phyloP scores from a whole-genome alignment of 2,329 filamentous ascomycete genomes.

The Arachnopeziza araneosa region DNA sequence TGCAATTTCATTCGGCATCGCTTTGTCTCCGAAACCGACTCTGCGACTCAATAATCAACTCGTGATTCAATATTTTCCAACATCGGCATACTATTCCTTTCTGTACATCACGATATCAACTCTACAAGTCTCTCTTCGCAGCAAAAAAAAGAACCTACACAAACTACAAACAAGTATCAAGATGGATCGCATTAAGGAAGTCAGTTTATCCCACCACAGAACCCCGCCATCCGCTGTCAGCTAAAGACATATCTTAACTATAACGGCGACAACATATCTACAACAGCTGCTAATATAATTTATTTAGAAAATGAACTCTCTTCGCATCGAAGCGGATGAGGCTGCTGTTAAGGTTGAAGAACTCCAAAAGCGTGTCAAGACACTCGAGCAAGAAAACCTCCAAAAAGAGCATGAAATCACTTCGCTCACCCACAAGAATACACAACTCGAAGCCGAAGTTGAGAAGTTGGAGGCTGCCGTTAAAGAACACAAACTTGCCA shows the following conservation, averaged over 20 bases:
- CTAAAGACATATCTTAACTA: slow-evolving; percentile 1
- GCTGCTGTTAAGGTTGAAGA: slow-evolving; percentile 78
- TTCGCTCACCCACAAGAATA: slow-evolving; percentile 92
- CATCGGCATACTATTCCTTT: not conserved
- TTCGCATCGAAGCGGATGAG: slow-evolving; percentile 91
- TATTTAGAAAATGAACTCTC: slow-evolving; percentile 87
- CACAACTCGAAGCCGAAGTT: slow-evolving; percentile 80
- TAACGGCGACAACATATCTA: not conserved
- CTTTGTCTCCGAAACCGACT: slow-evolving; percentile 1
- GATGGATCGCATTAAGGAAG: slow-evolving; percentile 90
- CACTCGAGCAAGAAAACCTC: slow-evolving; percentile 88
- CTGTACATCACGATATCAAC: not conserved
- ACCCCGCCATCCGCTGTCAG: slow-evolving; percentile 26
- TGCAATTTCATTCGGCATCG: slow-evolving; percentile 7
- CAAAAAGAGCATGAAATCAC: slow-evolving; percentile 98
- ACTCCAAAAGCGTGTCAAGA: slow-evolving; percentile 80
- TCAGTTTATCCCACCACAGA: slow-evolving; percentile 42
- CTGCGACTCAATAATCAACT: not conserved
- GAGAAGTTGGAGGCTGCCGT: slow-evolving; percentile 84
- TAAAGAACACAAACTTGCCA: slow-evolving; percentile 82
- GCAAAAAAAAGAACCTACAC: not conserved
- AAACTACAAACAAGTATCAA: slow-evolving; percentile 29
- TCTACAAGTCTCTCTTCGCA: not conserved
- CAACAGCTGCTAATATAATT: not conserved
- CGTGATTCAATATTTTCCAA: not conserved